Percentiles rank a stretch among this genome's conserved stretches.
Conservation (phyloP, 371 early-diverging fungal genomes). For the Nematocida sp. region DNA sequence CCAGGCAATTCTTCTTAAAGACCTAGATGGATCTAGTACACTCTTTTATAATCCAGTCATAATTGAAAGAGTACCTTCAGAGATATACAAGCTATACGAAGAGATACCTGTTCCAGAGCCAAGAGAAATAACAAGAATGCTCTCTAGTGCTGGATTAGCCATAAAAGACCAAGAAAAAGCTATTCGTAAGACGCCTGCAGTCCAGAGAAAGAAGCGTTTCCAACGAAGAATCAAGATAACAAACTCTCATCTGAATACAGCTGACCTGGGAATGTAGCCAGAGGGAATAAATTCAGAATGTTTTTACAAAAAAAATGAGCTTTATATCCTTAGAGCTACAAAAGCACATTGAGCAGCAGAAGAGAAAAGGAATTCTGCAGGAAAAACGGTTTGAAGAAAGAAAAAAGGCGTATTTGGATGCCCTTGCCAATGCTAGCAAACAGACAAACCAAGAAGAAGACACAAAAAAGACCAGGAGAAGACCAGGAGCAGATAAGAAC, state of each 20-base stretch:
- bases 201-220: constrained; percentile 56
- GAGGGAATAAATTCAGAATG: neutral
- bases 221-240: constrained; percentile 65
- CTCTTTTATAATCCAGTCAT: constrained; percentile 60
- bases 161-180: constrained; percentile 48
- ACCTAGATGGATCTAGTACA: constrained; percentile 61
- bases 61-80: constrained; percentile 24
- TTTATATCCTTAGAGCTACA: constrained; percentile 45
- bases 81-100: constrained; percentile 56
- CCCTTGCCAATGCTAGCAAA: too few species aligned
- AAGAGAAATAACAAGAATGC: constrained; percentile 58
- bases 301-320: neutral
- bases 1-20: constrained; percentile 61
- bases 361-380: constrained; percentile 1
- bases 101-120: constrained; percentile 59
- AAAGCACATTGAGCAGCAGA: constrained; percentile 42
- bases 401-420: too few species aligned
- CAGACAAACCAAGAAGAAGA: constrained; percentile 24
- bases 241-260: constrained; percentile 64
- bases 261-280: constrained; percentile 31
- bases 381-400: constrained; percentile 28
- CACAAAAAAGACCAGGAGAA: constrained; percentile 29
- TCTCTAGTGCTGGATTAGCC: constrained; percentile 57
- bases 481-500: constrained; percentile 1
- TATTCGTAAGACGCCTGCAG: constrained; percentile 41